A percentile compares a stretch with the other conserved stretches of the same genome.
phyloP scores from a whole-genome alignment of 2,329 filamentous ascomycete genomes.

The Mycosphaerella arachidis region DNA sequence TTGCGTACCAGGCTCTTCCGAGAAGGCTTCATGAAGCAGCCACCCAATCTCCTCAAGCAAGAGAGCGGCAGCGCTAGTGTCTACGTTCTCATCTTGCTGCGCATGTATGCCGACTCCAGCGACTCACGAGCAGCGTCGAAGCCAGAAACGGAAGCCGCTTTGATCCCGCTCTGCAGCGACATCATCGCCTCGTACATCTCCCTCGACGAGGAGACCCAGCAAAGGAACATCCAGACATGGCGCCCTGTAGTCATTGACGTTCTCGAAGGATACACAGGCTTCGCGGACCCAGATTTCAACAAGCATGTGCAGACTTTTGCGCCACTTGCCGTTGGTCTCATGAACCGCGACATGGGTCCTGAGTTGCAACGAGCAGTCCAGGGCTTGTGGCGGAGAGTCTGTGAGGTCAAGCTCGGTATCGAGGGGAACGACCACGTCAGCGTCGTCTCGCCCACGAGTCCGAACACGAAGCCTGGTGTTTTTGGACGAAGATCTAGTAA shows the following conservation, averaged over 20 bases:
- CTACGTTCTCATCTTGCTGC: conserved; percentile 90
- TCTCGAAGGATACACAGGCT: conserved; percentile 83
- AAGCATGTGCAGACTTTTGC: conserved; percentile 80
- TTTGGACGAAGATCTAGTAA: conserved; percentile 27
- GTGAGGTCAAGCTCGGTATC: conserved; percentile 63
- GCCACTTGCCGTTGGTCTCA: conserved; percentile 74
- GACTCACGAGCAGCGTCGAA: conserved; percentile 76
- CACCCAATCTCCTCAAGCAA: conserved; percentile 94
- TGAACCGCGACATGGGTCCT: conserved; percentile 72
- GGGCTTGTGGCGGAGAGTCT: conserved; percentile 71
- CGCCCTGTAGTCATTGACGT: conserved; percentile 95
- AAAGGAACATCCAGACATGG: conserved; percentile 96
- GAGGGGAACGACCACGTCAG: conserved; percentile 23
- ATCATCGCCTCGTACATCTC: conserved; percentile 81
- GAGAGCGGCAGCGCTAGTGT: conserved; percentile 89
- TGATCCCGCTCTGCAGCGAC: conserved; percentile 92
- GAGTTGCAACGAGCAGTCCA: conserved; percentile 78
- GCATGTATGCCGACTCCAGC: conserved; percentile 91
- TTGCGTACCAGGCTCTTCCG: conserved; percentile 90
- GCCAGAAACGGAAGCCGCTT: conserved; percentile 78
- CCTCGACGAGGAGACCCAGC: conserved; percentile 93
- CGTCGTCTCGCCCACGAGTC: conserved; percentile 18
- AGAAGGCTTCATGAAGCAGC: conserved; percentile 99
- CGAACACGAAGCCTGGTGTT: conserved; percentile 16
- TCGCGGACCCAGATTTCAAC: conserved; percentile 74